A percentile compares a stretch with the other conserved stretches of the same genome.
Evolutionary conservation across 192 early-diverging fungal genomes (phyloP).

Genomic region (Coemansia sp.): DNA sequence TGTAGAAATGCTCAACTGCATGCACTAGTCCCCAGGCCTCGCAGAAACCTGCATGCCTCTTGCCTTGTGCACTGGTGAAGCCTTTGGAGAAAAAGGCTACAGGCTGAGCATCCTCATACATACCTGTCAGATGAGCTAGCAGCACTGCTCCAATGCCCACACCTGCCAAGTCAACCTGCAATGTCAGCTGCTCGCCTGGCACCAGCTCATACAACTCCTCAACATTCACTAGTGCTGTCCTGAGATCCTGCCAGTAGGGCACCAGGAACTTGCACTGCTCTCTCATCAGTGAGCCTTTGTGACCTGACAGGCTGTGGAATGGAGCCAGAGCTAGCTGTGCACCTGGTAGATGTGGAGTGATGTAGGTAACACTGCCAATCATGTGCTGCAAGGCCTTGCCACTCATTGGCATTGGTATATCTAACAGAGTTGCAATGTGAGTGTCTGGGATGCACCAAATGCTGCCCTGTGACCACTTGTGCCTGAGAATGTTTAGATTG

Average conservation of each 20-base stretch:
- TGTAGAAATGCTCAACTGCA: conserved; percentile 9
- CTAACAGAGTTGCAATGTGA: conserved; percentile 5
- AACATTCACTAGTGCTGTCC: background rate
- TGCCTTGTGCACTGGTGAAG: conserved; percentile 8
- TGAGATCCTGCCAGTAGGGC: background rate
- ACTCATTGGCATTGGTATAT: conserved; percentile 3
- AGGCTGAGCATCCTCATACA: background rate
- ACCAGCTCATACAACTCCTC: conserved; percentile 3
- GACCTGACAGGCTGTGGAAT: background rate
- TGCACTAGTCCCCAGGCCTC: conserved; percentile 3
- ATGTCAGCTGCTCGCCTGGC: conserved; percentile 7
- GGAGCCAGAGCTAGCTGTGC: background rate
- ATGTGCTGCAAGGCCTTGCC: background rate
- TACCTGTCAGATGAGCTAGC: background rate
- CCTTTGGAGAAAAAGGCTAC: conserved; percentile 17
- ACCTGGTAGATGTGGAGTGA: background rate
- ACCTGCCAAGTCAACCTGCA: conserved; percentile 10
- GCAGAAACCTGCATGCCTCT: background rate
- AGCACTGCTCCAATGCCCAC: conserved; percentile 17
- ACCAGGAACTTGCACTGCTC: background rate
- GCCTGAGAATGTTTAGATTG: background rate
- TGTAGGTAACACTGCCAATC: conserved; percentile 8
- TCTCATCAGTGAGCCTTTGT: background rate
- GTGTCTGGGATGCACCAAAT: background rate
- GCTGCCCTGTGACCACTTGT: background rate